Evolutionary conservation across 257 asterid species (phyloP).

Genomic region (Echites panduratus): DNA sequence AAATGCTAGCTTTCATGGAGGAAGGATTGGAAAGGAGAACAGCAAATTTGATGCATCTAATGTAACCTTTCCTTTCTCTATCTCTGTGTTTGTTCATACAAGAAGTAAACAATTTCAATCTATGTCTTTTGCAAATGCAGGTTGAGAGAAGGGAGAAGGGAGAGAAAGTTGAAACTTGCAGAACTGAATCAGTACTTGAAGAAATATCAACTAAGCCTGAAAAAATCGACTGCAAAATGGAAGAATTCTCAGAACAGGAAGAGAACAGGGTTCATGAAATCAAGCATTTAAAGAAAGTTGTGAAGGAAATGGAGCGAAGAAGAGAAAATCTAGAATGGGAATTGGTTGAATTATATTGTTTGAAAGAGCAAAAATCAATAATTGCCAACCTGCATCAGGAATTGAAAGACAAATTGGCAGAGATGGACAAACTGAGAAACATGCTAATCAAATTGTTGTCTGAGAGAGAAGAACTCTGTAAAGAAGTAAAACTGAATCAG

Average conservation of each 20-base stretch:
- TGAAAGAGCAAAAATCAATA: constrained; percentile 16
- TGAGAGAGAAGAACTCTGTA: not conserved
- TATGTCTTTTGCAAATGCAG: constrained; percentile 3
- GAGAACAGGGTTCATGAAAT: constrained; percentile 7
- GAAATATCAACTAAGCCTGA: not conserved
- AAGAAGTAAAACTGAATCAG: constrained; percentile 15
- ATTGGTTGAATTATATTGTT: constrained; percentile 12
- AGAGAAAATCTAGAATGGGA: constrained; percentile 6
- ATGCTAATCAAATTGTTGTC: not conserved
- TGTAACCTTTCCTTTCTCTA: not conserved
- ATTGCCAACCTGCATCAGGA: constrained; percentile 8
- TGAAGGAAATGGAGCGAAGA: constrained; percentile 10
- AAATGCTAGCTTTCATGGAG: not conserved
- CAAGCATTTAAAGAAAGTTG: constrained; percentile 5
- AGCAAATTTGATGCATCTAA: constrained; percentile 6
- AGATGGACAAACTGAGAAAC: not conserved
- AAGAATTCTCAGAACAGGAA: not conserved
- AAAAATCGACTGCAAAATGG: constrained; percentile 1
- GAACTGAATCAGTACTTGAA: not conserved
- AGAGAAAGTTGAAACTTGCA: not conserved
- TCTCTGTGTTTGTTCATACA: not conserved
- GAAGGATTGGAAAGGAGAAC: constrained; percentile 3
- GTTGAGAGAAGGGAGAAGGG: constrained; percentile 10
- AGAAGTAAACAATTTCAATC: not conserved
- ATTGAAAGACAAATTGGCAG: constrained; percentile 9